A percentile compares a stretch with the other conserved stretches of the same genome.
Conservation (phyloP, 805 yeast species). For the Pichia occidentalis region DNA sequence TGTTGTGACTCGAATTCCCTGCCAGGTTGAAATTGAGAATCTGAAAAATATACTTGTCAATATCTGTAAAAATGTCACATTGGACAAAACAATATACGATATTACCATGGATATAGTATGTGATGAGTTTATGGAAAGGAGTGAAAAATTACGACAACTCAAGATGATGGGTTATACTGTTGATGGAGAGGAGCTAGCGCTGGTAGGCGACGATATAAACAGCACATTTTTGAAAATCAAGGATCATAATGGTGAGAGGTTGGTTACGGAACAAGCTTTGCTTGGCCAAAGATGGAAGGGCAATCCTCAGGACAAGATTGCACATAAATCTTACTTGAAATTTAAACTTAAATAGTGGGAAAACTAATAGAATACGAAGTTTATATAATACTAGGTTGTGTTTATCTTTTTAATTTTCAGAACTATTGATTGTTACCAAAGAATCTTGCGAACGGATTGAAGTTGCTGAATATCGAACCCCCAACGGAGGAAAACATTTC, state of each 20-base stretch:
- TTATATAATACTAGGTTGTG: too few relatives aligned
- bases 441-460: constrained; percentile 34
- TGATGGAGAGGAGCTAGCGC: constrained; percentile 17
- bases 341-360: constrained; percentile 12
- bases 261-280: constrained; percentile 28
- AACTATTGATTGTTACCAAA: too few relatives aligned
- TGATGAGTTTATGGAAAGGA: constrained; percentile 39
- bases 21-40: constrained; percentile 55
- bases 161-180: constrained; percentile 31
- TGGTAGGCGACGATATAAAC: constrained; percentile 4
- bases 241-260: neutral
- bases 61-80: constrained; percentile 57
- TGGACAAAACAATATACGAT: constrained; percentile 45
- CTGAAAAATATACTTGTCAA: constrained; percentile 53
- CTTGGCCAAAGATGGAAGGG: constrained; percentile 30
- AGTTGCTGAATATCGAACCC: constrained; percentile 35
- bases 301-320: constrained; percentile 26
- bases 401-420: too few relatives aligned
- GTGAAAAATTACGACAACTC: constrained; percentile 25
- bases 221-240: constrained; percentile 8
- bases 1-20: constrained; percentile 60
- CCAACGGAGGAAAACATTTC: constrained; percentile 50
- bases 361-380: too few relatives aligned
- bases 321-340: constrained; percentile 28
- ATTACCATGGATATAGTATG: constrained; percentile 50